A percentile compares a stretch with the other conserved stretches of the same genome.
These are phyloP conservation scores for Calonectria pseudoturangicola DNA, from an alignment of 2,329 filamentous ascomycete species.

Conservation along the genomic window DNA sequence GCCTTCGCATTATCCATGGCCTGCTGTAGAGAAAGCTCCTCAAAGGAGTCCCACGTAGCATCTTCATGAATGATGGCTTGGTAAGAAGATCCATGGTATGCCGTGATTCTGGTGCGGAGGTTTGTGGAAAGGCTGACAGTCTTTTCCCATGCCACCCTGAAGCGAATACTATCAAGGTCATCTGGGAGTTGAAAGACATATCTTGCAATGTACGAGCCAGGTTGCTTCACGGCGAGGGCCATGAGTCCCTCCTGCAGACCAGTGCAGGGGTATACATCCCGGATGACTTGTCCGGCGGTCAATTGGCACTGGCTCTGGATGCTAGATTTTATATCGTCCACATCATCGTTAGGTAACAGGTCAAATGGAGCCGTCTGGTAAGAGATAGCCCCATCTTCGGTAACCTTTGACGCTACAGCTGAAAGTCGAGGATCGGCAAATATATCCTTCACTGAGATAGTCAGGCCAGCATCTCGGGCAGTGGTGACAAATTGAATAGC, in stretches of 20 bases:
- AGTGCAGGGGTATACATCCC: constrained; percentile 50
- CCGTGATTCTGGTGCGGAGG: constrained; percentile 6
- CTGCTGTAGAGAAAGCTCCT: neutral
- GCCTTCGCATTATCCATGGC: neutral
- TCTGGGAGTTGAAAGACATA: constrained; percentile 13
- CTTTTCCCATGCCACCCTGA: constrained; percentile 11
- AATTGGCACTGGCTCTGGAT: constrained; percentile 4
- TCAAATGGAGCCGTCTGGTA: neutral
- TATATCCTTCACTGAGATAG: constrained; percentile 37
- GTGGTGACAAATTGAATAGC: constrained; percentile 53
- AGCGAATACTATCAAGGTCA: neutral
- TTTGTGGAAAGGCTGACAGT: neutral
- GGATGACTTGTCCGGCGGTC: neutral
- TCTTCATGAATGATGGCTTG: constrained; percentile 4
- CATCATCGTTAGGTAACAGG: neutral
- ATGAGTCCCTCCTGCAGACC: constrained; percentile 61
- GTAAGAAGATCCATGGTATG: neutral
- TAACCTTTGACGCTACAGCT: neutral
- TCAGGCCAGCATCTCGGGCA: constrained; percentile 22
- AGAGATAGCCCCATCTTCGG: neutral
- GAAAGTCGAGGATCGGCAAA: constrained; percentile 31
- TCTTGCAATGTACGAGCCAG: constrained; percentile 39
- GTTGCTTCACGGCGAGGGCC: constrained; percentile 38
- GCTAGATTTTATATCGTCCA: neutral
- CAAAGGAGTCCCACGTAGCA: constrained; percentile 2